Base-by-base conservation (phyloP, 2,329 filamentous ascomycete species). In the Pseudocercospora fuligena region DNA sequence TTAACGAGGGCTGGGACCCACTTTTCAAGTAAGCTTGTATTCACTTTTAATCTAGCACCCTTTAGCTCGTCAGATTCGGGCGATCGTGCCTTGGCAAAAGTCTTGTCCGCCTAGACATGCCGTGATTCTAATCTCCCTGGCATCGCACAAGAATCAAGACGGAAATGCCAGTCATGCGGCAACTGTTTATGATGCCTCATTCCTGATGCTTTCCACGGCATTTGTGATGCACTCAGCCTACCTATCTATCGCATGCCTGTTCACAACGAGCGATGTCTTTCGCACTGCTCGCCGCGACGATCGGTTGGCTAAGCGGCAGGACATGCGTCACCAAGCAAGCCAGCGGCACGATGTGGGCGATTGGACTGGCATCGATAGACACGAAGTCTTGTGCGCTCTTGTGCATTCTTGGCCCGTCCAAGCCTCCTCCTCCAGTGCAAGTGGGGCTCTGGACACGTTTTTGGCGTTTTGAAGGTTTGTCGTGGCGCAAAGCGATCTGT, bases 301-400 rank as follows among this genome's bases (percentile, higher is more conserved):
- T 67, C 63, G 36, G 33, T 53, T 67, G 60, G 57, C 27, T 60
- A 59, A 65, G 66, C 68, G 68, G 66, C 61, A 59, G 61, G 40
- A 56, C 14, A 43, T 61, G 54, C 61, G 29, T 53, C 54, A 58
- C 67, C 54, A 65, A 64, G 61, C 43, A 46, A 63, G 65, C 56
- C 58, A 67, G 63, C 63, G 63, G 63, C 63, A 57, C 51, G 43
- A 62, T 61, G 67, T 67, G 67, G 64, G 61, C 64, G 36, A 63
- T 53, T 53, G 60, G 31, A 29, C 47, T 59, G 33, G 46, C 47
- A 56, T 27, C 40, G 21, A 63, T n/a, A 25, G 47, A 36, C 64
- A 53, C 59, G 43, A 66, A 65, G 66, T 70, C 68, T 70, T 70
- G 68, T 70, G 63, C 64, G 33, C 25, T 68, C 64, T 70, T 68